These are phyloP conservation scores for Astrothelium subdiscretum DNA, from an alignment of 495 filamentous ascomycete genomes.

Conservation along the genomic window DNA sequence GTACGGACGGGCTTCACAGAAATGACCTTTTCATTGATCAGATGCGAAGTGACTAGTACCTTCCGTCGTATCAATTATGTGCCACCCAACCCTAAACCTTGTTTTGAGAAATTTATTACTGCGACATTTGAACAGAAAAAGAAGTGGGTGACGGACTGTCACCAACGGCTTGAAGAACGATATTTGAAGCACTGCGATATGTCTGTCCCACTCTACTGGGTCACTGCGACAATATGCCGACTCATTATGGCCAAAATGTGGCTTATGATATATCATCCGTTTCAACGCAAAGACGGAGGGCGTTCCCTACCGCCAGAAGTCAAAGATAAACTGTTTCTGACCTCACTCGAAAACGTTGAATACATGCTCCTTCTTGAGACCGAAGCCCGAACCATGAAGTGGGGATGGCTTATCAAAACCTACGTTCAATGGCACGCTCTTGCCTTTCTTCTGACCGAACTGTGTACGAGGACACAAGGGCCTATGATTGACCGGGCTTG, in stretches of 20 bases:
- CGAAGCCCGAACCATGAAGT: conserved; percentile 49
- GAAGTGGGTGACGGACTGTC: conserved; percentile 49
- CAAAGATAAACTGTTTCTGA: conserved; percentile 63
- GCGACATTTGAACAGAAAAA: conserved; percentile 44
- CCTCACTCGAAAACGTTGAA: conserved; percentile 65
- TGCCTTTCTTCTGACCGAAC: conserved; percentile 63
- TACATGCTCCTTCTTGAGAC: conserved; percentile 52
- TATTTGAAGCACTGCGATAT: conserved; percentile 55
- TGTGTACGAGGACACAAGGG: conserved; percentile 57
- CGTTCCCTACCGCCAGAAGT: conserved; percentile 39
- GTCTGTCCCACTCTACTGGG: conserved; percentile 52
- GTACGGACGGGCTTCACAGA: conserved; percentile 52
- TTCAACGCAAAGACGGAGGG: conserved; percentile 30
- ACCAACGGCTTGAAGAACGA: conserved; percentile 50
- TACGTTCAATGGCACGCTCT: conserved; percentile 78
- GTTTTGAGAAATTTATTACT: conserved; percentile 29
- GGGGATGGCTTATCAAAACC: conserved; percentile 71
- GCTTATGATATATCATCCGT: conserved; percentile 53
- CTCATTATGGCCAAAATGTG: conserved; percentile 59
- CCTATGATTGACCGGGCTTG: conserved; percentile 71
- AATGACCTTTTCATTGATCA: conserved; percentile 62
- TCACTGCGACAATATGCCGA: conserved; percentile 55
- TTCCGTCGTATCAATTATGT: conserved; percentile 31
- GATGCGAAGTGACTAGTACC: conserved; percentile 31
- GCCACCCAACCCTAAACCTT: conserved; percentile 25